A percentile compares a stretch with the other conserved stretches of the same genome.
Conservation (phyloP, 2,329 filamentous ascomycete genomes). For the Phialemoniopsis sp. region DNA sequence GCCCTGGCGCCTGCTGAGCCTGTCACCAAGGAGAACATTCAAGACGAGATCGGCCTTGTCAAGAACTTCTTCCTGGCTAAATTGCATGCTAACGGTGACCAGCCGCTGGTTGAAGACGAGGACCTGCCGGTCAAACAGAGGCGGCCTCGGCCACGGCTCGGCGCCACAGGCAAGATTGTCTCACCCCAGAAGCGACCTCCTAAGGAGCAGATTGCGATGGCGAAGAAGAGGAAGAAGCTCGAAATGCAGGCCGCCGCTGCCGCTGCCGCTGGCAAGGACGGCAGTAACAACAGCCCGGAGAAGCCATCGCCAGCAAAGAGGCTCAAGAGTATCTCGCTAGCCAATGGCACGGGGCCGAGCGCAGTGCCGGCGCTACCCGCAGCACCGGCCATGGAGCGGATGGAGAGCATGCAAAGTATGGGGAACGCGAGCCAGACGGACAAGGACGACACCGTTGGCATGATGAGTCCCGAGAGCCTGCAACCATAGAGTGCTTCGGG, state of each 20-base stretch:
- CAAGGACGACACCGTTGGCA: constrained; percentile 64
- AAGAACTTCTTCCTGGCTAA: constrained; percentile 90
- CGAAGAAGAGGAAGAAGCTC: constrained; percentile 84
- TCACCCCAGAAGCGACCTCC: constrained; percentile 79
- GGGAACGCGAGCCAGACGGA: constrained; percentile 61
- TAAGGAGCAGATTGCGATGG: constrained; percentile 76
- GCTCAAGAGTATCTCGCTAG: constrained; percentile 31
- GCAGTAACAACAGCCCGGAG: constrained; percentile 26
- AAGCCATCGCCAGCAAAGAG: constrained; percentile 47
- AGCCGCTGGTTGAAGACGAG: constrained; percentile 87
- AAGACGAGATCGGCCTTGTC: constrained; percentile 79
- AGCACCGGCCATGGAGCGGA: constrained; percentile 51
- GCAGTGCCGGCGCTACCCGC: constrained; percentile 30
- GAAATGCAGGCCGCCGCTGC: constrained; percentile 32
- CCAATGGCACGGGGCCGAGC: constrained; percentile 25
- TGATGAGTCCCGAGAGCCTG: constrained; percentile 81
- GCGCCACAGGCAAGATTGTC: constrained; percentile 78
- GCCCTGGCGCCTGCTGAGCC: constrained; percentile 68
- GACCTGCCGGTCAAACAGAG: constrained; percentile 91
- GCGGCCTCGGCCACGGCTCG: constrained; percentile 61
- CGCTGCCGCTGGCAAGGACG: constrained; percentile 26
- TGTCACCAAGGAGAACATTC: constrained; percentile 73
- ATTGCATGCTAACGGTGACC: constrained; percentile 76
- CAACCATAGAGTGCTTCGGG: constrained; percentile 29
- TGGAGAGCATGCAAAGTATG: constrained; percentile 53